Evolutionary conservation across 169 alveolate species (phyloP).

Genomic region (Plasmodium berghei): DNA sequence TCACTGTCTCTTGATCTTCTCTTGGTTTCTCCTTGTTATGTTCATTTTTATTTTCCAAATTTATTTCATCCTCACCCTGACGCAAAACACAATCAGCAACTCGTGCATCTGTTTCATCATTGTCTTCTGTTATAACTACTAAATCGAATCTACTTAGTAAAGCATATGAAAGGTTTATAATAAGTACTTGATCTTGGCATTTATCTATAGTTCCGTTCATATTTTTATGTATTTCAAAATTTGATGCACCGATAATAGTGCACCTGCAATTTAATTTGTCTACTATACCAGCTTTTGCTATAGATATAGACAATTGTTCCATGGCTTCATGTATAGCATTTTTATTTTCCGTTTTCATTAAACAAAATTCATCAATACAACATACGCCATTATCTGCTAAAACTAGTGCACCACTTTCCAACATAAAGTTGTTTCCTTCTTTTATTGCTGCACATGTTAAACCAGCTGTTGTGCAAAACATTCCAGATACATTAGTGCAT

Average conservation of each 20-base stretch:
- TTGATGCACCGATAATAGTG: conserved; percentile 87
- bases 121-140: conserved; percentile 78
- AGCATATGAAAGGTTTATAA: conserved; percentile 65
- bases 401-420: conserved; percentile 96
- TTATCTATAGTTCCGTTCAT: conserved; percentile 15
- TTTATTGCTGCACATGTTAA: conserved; percentile 91
- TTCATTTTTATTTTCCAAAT: not conserved
- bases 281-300: conserved; percentile 91
- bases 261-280: conserved; percentile 82
- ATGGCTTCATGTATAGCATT: conserved; percentile 95
- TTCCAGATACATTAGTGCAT: conserved; percentile 86
- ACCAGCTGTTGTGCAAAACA: conserved; percentile 93
- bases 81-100: conserved; percentile 55
- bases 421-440: conserved; percentile 91
- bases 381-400: conserved; percentile 96
- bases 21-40: not conserved
- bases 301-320: conserved; percentile 95
- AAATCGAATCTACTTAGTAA: conserved; percentile 84
- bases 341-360: conserved; percentile 89
- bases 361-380: conserved; percentile 95
- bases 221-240: conserved; percentile 73
- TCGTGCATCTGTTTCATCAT: conserved; percentile 31
- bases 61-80: not conserved
- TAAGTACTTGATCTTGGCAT: conserved; percentile 26
- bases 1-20: not conserved